Conservation (phyloP, 2,329 filamentous ascomycete genomes). For the Cryphonectria parasitica region DNA sequence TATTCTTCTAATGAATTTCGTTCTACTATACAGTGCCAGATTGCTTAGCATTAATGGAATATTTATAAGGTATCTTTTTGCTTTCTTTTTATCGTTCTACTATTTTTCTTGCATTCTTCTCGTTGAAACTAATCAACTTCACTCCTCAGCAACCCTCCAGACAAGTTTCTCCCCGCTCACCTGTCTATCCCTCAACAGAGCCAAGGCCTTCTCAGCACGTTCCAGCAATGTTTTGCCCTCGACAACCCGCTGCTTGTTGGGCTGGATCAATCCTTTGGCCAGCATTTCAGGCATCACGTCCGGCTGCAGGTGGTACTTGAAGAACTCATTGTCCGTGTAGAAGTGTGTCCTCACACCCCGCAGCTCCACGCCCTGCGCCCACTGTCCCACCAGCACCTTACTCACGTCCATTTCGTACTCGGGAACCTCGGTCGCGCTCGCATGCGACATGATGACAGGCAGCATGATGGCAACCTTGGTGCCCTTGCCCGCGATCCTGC, state of each 20-base stretch:
- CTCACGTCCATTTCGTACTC: slow-evolving; percentile 58
- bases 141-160: slow-evolving; percentile 36
- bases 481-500: slow-evolving; percentile 52
- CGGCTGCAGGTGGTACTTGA: slow-evolving; percentile 57
- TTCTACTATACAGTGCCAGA: no score
- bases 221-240: slow-evolving; percentile 49
- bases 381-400: slow-evolving; percentile 44
- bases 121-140: background rate
- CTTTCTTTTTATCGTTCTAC: no score
- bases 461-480: slow-evolving; percentile 61
- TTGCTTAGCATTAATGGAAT: no score
- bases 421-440: slow-evolving; percentile 50
- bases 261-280: slow-evolving; percentile 43
- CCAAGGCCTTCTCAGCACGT: slow-evolving; percentile 35
- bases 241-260: slow-evolving; percentile 47
- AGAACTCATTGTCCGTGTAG: slow-evolving; percentile 58
- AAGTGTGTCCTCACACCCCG: slow-evolving; percentile 60
- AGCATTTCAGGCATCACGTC: slow-evolving; percentile 58
- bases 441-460: slow-evolving; percentile 60
- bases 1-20: background rate
- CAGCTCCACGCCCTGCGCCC: slow-evolving; percentile 56
- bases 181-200: slow-evolving; percentile 32
- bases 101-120: background rate
- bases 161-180: slow-evolving; percentile 37
- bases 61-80: background rate